Base-by-base conservation (phyloP, 2,329 filamentous ascomycete genomes). In the Hypoxylon sp. region DNA sequence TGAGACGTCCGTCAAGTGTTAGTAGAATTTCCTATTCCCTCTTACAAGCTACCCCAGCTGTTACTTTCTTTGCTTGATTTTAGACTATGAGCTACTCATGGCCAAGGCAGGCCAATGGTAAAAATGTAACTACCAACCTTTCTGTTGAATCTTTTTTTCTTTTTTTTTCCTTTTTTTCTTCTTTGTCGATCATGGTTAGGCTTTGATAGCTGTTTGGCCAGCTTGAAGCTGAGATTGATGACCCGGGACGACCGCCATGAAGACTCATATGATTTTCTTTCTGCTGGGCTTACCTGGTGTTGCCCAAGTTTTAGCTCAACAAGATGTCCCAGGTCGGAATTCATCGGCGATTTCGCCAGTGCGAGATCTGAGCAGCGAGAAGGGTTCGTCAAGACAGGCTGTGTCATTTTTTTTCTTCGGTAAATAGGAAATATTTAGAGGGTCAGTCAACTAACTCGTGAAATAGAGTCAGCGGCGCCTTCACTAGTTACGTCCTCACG, bases 301-400 rank as follows among this genome's bases (percentile, higher is more conserved):
- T 62, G 61, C 61, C 47, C 51, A 29, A 47, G 38, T 43, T 58
- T 62, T 38, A 43, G 48, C 38, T 59, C 55, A 58, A 47, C 61
- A 64, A 33, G 55, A 21, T 37, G 35, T 33, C 52, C 58, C 61
- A 59, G 59, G 61, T 53, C 58, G 61, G 51, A 64, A 64, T 50
- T 62, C 15, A 10, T 59, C 58, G 45, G 48, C 31, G 26, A 47
- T 21, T 59, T 23, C 49, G 46, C 46, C 58, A 5, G 27, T 42
- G 37, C 57, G 48, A 47, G 52, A 37, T 45, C 26, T 21, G 40
- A 55, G 48, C 20, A 57, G 51, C 31, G 48, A 58, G 48, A 55
- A 42, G 46, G 61, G 61, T 64, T 62, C 61, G 61, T 64, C 49
- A 46, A 49, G 31, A 40, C 8, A 15, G 45, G 31, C 37, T 29